Base-by-base conservation (phyloP, 1,284 basidiomycete species). In the Ustilago lituana region DNA sequence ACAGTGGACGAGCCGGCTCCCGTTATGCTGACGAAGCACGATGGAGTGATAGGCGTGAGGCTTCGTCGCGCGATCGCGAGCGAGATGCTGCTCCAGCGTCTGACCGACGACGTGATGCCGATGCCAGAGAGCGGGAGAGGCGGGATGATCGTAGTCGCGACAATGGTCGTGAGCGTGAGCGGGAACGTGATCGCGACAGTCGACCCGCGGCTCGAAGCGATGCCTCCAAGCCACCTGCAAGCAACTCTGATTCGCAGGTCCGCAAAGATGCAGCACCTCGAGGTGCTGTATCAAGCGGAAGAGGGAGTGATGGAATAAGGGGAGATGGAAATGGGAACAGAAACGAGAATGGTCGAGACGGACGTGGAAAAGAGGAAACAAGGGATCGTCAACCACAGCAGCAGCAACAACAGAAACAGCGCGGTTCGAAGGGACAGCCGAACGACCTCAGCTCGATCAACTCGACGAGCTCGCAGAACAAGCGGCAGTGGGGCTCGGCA, bases 401-500 rank as follows among this genome's bases (percentile, higher is more conserved):
- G n/a, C 52, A 53, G 35, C 50, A 54, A 35, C 44, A 64, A 38
- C 60, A 56, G 29, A 29, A 46, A 36, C 49, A 52, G 29, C 38
- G 43, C 5, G 43, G 51, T 5, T 20, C 33, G 11, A 57, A 58
- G 36, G 62, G 44, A 24, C 63, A 66, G n/a, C 63, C 57, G 7
- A 45, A 19, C 19, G 63, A 66, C 3, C 40, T 59, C 36, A 68
- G 65, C 43, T 52, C 54, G 38, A 68, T 68, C 55, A 68, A 68
- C 33, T 68, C 65, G 36, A 68, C 65, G n/a, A 23, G 35, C 14
- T 54, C 65, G 31, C 51, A 58, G 17, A 58, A 58, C 47, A 62
- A 62, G 20, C 65, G 65, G 6, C 46, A 44, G 12, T 68, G 65
- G 65, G 65, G 65, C 1, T 36, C 29, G 8, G 37, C 50, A 11